Evolutionary conservation across 2,329 filamentous ascomycete genomes (phyloP), one percentile per base, ranked within the genome.

Genomic region (Aspergillus terreus): DNA sequence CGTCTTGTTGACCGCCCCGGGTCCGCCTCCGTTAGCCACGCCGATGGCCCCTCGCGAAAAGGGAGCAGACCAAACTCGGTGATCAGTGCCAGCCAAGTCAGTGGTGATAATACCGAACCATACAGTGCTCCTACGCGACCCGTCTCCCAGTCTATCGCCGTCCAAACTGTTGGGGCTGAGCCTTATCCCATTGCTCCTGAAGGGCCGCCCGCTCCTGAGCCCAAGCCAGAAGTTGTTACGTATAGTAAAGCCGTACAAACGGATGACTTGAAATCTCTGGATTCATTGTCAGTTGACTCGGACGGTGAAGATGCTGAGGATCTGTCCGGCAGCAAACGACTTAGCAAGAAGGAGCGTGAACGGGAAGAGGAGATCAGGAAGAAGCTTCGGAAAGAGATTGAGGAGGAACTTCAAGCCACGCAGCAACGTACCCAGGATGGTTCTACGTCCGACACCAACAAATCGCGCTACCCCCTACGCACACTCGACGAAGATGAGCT

Each of bases 201-300:
- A 70, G 88, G 32, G 82, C 86, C 50, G 83, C 87, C 59, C 9
- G 51, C 65, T 59, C 66, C 69, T 63, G 64, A 78, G 57, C 67
- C 72, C 47, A 78, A 76, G 61, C 75, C 76, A 58, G 94, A 99
- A 71, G 79, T 95, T 53, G 91, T 95, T 66, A 95, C 91, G 48
- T 99, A 99, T 78, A 97, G 89, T 79, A 97, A 96, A 76, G 92
- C 86, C 50, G 91, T 97, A 19, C 95, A 99, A 72, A 96, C 94
- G 14, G 84, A 87, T 63, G 84, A 86, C 56, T 88, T 88, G 83
- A 77, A 79, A 15, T 72, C 78, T 51, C 75, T 80, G 25, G 75
- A 78, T 32, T 76, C 79, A 30, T 73, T 79, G 1, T 78, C 79
- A 44, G 80, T 83, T 7, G 82, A 82, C 27, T 79, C 82, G 21